Evolutionary conservation across 192 early-diverging fungal genomes (phyloP), one percentile per base, ranked within the genome.

Genomic region (Coemansia sp.): DNA sequence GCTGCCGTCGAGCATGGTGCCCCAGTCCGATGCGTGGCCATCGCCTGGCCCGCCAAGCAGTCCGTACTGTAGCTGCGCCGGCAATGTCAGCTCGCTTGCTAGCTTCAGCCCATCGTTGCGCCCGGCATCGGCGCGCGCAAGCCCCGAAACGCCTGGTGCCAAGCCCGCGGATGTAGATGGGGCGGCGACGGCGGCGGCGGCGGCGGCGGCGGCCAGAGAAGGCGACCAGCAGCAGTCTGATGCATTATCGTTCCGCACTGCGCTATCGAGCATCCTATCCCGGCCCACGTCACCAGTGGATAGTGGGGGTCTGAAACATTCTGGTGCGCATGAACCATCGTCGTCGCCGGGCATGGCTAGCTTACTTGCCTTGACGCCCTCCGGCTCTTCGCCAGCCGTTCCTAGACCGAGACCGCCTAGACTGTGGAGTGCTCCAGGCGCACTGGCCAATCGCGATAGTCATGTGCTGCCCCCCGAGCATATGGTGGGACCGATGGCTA

Each of bases 161-260:
- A 51, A 12, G 25, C 48, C 23, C 7, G 6, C 25, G 3, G 48
- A 51, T 51, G 13, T 26, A 7, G 48, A 51, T 40, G 39, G 7
- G 3, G 4, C 3, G 39, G 7, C 16, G 39, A n/a, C n/a, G n/a
- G n/a, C n/a, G n/a, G n/a, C n/a, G n/a, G n/a, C n/a, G n/a, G n/a
- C n/a, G n/a, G n/a, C 13, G 4, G 18, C 6, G 18, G 7, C 20
- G 43, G 18, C 43, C 43, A 21, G 43, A 46, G 18, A 20, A 21
- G 18, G 18, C 7, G 12, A 37, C 8, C 35, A 37, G 35, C 40
- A 43, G 18, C 58, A 70, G 26, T 80, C 77, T 0, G 77, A 80
- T 33, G 40, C 72, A n/a, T 18, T 74, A 48, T 80, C 77, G 61
- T 80, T 80, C 48, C 48, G 77, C 68, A 80, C 77, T 13, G 77